Conservation (phyloP, 1,284 basidiomycete species). For the Xerocomus nothofagi region DNA sequence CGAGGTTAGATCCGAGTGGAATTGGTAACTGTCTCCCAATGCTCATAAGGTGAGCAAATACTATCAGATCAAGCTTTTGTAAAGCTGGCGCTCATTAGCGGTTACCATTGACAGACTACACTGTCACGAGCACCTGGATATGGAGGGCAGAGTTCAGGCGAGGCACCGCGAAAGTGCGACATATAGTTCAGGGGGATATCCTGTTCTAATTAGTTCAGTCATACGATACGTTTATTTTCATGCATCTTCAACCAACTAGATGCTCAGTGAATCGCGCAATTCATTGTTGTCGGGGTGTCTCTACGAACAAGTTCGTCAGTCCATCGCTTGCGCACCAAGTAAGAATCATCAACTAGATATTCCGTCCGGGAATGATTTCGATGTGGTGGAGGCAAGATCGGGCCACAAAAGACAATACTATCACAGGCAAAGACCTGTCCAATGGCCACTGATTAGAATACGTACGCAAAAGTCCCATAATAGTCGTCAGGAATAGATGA, state of each 20-base stretch:
- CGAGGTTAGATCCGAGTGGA: not conserved
- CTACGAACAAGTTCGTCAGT: not conserved
- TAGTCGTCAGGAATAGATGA: slow-evolving; percentile 14
- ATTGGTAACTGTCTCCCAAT: not conserved
- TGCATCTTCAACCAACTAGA: not conserved
- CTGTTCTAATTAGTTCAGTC: not conserved
- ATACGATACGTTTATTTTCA: not conserved
- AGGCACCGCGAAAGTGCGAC: not conserved
- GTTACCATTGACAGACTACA: not conserved
- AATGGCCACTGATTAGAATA: slow-evolving; percentile 23
- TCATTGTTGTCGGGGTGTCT: not conserved
- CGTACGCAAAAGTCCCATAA: slow-evolving; percentile 25
- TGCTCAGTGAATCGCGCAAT: not conserved
- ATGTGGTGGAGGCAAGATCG: not conserved
- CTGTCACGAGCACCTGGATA: not conserved
- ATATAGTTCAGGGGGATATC: not conserved
- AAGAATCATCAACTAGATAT: slow-evolving; percentile 6
- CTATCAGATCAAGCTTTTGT: not conserved
- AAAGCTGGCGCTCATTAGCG: not conserved
- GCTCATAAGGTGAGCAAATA: not conserved
- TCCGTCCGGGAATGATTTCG: slow-evolving; percentile 1
- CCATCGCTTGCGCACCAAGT: not conserved
- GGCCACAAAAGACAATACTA: slow-evolving; percentile 7
- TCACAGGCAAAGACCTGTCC: slow-evolving; percentile 3
- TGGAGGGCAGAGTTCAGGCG: not conserved